phyloP scores from a whole-genome alignment of 2,329 filamentous ascomycete genomes.

The Colletotrichum kahawae region DNA sequence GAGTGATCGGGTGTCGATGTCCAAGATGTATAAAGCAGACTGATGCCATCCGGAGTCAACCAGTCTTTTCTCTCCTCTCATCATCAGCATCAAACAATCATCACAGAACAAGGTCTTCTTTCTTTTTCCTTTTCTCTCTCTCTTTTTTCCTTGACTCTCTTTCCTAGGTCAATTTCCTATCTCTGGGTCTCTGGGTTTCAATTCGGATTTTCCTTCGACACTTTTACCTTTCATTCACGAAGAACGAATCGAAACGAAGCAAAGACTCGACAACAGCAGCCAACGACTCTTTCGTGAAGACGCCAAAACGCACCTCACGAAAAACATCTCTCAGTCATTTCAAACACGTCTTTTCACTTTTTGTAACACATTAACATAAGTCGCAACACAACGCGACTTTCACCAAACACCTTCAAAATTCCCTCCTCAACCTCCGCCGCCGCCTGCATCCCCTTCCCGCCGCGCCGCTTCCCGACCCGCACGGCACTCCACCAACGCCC shows the following conservation, averaged over 20 bases:
- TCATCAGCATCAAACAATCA: conserved; percentile 14
- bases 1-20: neutral
- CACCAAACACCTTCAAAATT: conserved; percentile 14
- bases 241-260: neutral
- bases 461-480: conserved; percentile 43
- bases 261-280: neutral
- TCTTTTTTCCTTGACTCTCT: conserved; percentile 27
- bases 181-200: conserved; percentile 22
- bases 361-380: neutral
- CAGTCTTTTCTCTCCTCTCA: neutral
- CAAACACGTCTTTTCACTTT: neutral
- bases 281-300: neutral
- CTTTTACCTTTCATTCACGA: neutral
- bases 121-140: conserved; percentile 27
- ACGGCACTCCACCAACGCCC: conserved; percentile 42
- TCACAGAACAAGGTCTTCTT: conserved; percentile 23
- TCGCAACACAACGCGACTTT: conserved; percentile 2
- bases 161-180: conserved; percentile 26
- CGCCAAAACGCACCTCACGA: neutral
- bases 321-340: neutral
- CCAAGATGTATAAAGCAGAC: conserved; percentile 16
- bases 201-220: conserved; percentile 8
- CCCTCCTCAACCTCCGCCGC: conserved; percentile 27
- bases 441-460: conserved; percentile 42
- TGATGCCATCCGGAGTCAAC: neutral